These are phyloP conservation scores for Trypanosoma platydactyli DNA, from an alignment of 208 protist species.

Conservation along the genomic window DNA sequence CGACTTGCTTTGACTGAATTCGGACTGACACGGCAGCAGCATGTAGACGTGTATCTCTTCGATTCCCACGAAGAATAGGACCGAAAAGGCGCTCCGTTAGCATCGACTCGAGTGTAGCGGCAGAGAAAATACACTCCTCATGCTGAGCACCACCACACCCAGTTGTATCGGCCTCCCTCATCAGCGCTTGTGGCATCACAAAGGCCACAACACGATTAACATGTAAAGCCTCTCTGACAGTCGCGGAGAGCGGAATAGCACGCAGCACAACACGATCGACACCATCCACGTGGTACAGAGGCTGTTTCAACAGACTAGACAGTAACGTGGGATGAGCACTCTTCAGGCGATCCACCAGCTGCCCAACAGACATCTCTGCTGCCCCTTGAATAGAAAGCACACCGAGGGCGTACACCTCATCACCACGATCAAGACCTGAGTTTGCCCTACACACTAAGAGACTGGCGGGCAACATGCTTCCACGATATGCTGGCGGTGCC, in stretches of 20 bases:
- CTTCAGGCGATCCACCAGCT: conserved; percentile 52
- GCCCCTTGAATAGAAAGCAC: conserved; percentile 36
- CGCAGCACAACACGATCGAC: not conserved
- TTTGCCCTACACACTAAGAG: conserved; percentile 9
- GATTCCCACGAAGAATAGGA: not conserved
- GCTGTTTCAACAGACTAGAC: not conserved
- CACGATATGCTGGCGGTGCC: conserved; percentile 45
- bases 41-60: not conserved
- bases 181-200: not conserved
- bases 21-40: not conserved
- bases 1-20: not conserved
- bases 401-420: conserved; percentile 7
- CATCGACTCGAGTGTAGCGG: not conserved
- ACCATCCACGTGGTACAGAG: conserved; percentile 7
- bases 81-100: not conserved
- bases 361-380: conserved; percentile 53
- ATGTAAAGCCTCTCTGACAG: conserved; percentile 2
- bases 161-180: not conserved
- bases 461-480: conserved; percentile 36
- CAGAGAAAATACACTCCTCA: not conserved
- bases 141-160: not conserved
- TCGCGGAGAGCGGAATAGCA: conserved; percentile 12
- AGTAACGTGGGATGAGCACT: not conserved
- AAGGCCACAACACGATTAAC: conserved; percentile 6
- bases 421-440: not conserved